phyloP scores from a whole-genome alignment of 2,329 filamentous ascomycete genomes.

The Penicillium sclerotiorum region DNA sequence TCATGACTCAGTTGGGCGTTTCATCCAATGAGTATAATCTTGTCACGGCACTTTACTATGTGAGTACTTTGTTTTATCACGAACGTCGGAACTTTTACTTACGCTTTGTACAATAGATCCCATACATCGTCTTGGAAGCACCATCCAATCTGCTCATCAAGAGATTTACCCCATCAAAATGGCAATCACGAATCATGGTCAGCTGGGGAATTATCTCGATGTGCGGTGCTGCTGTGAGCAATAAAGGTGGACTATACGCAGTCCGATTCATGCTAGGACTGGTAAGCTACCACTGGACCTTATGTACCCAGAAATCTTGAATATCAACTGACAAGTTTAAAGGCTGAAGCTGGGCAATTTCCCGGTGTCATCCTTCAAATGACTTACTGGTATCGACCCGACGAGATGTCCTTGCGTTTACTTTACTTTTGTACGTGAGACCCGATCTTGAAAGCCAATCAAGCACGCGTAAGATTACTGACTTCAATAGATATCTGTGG shows the following conservation, averaged over 20 bases:
- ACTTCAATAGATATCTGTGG: slow-evolving; percentile 35
- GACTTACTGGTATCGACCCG: slow-evolving; percentile 52
- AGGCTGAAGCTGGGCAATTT: slow-evolving; percentile 46
- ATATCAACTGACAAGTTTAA: not conserved
- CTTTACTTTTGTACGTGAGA: slow-evolving; percentile 48
- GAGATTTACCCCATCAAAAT: slow-evolving; percentile 33
- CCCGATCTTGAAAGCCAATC: not conserved
- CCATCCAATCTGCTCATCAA: slow-evolving; percentile 34
- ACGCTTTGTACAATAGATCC: slow-evolving; percentile 17
- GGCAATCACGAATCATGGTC: slow-evolving; percentile 35
- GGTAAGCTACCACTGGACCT: slow-evolving; percentile 21
- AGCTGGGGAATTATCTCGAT: slow-evolving; percentile 33
- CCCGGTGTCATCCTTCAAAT: slow-evolving; percentile 47
- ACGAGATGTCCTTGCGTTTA: slow-evolving; percentile 45
- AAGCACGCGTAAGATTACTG: too few species aligned
- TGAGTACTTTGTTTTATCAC: slow-evolving; percentile 10
- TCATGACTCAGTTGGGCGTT: slow-evolving; percentile 31
- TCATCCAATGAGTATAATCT: slow-evolving; percentile 36
- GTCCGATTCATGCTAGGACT: slow-evolving; percentile 46
- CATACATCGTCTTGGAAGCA: slow-evolving; percentile 29
- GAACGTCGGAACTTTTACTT: not conserved
- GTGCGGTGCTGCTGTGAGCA: slow-evolving; percentile 44
- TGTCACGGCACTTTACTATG: slow-evolving; percentile 41
- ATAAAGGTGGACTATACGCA: slow-evolving; percentile 41
- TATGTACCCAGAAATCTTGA: not conserved